A percentile compares a stretch with the other conserved stretches of the same genome.
Conservation (phyloP, 106 monocot genomes). For the Phalaenopsis equestris region DNA sequence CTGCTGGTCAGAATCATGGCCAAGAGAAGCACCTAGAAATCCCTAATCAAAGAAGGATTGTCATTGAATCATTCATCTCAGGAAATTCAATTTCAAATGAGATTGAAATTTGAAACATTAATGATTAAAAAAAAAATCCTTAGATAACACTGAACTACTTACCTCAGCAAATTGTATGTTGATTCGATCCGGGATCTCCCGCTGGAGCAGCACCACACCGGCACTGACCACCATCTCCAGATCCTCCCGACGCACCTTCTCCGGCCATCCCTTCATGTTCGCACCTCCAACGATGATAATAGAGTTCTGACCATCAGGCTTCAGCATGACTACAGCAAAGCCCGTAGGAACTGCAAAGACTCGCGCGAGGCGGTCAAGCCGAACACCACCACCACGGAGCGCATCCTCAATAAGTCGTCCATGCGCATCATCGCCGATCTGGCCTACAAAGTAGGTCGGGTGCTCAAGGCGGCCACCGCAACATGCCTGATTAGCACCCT, state of each 20-base stretch:
- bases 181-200: constrained; percentile 89
- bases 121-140: too few species aligned
- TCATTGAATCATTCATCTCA: neutral
- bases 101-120: too few species aligned
- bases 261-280: constrained; percentile 71
- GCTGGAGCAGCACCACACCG: constrained; percentile 67
- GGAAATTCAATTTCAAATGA: neutral
- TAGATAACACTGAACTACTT: neutral
- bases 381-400: constrained; percentile 39
- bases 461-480: constrained; percentile 65
- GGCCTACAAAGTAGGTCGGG: constrained; percentile 76
- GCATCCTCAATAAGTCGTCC: constrained; percentile 68
- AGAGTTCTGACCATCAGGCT: constrained; percentile 69
- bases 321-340: constrained; percentile 90
- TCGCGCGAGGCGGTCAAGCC: constrained; percentile 33
- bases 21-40: neutral
- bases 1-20: too few species aligned
- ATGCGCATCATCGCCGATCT: constrained; percentile 69
- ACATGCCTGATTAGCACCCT: constrained; percentile 99
- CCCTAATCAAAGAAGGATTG: neutral
- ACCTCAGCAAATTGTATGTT: constrained; percentile 84
- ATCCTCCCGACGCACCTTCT: constrained; percentile 24
- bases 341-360: constrained; percentile 57
- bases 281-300: constrained; percentile 91
- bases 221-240: constrained; percentile 51